These are phyloP conservation scores for Colletotrichum navitas DNA, from an alignment of 2,329 filamentous ascomycete genomes.

Conservation along the genomic window DNA sequence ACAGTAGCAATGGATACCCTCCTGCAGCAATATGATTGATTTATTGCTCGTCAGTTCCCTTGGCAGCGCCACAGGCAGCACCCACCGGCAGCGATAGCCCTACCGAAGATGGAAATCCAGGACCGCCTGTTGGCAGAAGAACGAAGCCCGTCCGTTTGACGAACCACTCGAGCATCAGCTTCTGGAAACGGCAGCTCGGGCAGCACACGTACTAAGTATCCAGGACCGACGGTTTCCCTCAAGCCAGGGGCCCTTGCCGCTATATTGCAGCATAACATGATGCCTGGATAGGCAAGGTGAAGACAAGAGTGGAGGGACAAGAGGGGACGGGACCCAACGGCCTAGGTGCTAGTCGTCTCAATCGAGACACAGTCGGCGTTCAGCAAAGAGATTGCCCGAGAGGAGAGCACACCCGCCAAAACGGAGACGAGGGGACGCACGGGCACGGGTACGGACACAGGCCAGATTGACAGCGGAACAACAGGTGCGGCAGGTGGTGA, in stretches of 20 bases:
- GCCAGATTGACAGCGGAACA: not conserved
- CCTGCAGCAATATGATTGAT: not conserved
- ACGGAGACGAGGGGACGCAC: not conserved
- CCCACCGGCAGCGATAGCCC: conserved; percentile 20
- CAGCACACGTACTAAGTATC: not conserved
- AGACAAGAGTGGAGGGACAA: not conserved
- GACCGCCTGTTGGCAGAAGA: conserved; percentile 1
- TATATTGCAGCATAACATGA: conserved; percentile 5
- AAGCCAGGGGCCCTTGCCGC: conserved; percentile 3
- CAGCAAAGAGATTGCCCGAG: conserved; percentile 30
- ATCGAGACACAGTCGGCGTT: conserved; percentile 18
- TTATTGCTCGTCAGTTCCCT: conserved; percentile 24
- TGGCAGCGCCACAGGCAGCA: conserved; percentile 23
- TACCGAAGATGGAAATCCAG: conserved; percentile 20
- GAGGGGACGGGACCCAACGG: conserved; percentile 6
- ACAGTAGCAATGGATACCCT: not conserved
- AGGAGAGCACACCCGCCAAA: conserved; percentile 5
- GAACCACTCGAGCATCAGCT: not conserved
- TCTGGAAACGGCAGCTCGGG: conserved; percentile 19
- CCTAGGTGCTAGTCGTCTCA: conserved; percentile 20
- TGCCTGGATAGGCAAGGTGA: conserved; percentile 14
- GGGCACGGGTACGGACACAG: conserved; percentile 3
- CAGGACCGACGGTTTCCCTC: conserved; percentile 11
- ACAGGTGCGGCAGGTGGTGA: conserved; percentile 1
- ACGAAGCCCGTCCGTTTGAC: not conserved